These are phyloP conservation scores for Sugiyamaella americana DNA, from an alignment of 805 yeast species.

Conservation along the genomic window DNA sequence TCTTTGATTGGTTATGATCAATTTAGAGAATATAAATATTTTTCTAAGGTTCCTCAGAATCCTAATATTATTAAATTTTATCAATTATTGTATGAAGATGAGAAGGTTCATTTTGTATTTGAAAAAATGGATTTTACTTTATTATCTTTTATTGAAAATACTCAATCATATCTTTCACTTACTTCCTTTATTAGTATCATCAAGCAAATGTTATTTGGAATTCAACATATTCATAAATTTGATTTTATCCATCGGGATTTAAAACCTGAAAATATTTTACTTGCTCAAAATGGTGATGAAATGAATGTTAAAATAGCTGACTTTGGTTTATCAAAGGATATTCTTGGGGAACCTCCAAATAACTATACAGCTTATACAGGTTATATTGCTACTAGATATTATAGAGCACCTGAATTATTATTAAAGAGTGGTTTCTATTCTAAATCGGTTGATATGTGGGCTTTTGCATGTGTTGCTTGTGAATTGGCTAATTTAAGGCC, in stretches of 20 bases:
- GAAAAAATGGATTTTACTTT: background rate
- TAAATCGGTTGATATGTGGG: background rate
- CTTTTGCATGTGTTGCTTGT: background rate
- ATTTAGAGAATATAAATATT: background rate
- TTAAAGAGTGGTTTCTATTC: background rate
- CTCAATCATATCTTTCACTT: background rate
- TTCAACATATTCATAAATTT: background rate
- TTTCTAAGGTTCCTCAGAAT: background rate
- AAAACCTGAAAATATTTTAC: constrained; percentile 89
- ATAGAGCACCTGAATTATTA: background rate
- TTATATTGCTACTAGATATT: background rate
- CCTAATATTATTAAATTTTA: too few species aligned
- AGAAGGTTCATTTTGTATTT: background rate
- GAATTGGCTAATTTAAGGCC: background rate
- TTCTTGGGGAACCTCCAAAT: background rate
- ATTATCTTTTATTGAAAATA: too few species aligned
- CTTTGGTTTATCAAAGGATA: background rate
- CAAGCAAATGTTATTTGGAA: background rate
- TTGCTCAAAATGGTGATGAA: constrained; percentile 34
- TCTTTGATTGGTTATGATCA: background rate
- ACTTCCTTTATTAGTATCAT: background rate
- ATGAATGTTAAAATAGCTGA: background rate
- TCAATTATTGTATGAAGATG: too few species aligned
- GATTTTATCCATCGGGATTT: constrained; percentile 66
- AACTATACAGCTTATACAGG: background rate